Base-by-base conservation (phyloP, 2,329 filamentous ascomycete species). In the Zymoseptoria passerinii region DNA sequence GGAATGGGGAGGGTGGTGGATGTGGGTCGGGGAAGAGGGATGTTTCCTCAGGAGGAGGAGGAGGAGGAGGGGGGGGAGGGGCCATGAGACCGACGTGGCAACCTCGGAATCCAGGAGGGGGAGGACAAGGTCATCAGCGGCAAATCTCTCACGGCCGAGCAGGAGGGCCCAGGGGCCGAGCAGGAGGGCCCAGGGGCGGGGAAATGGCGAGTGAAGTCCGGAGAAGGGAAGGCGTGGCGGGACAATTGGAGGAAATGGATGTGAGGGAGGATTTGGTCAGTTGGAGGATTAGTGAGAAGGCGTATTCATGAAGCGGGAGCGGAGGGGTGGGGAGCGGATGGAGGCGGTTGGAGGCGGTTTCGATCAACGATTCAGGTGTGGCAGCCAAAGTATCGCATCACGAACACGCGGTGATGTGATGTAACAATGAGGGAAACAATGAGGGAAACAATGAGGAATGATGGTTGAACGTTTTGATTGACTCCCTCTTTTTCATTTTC, bases 181-280 rank as follows among this genome's bases (percentile, higher is more conserved):
- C n/a, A 23, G 23, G 23, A 23, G 23, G 23, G 4, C 23, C 23
- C 4, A 2, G 23, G 23, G 23, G 23, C 13, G 35, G 13, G 35
- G 35, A 44, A 5, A 4, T 44, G 35, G 35, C 35, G 35, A 44
- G 35, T 70, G 73, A 75, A 69, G 65, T 3, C 73, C 74, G 52
- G 71, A 72, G 16, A 70, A 76, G 58, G 63, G 70, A 28, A 66
- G 70, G 52, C 72, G 67, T 68, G 19, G 66, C 70, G 13, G 72
- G 75, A 29, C 78, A 80, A 63, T 69, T 79, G 29, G 75, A 79
- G 53, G 78, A 80, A 65, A 74, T 79, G 58, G 76, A 78, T 51
- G 64, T 79, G 50, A 68, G 77, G 52, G 76, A 79, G 44, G 76
- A 80, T 63, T 57, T 80, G 62, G 70, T 74, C 52, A 78, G 76